Evolutionary conservation across 441 rosid species (phyloP), one percentile per base, ranked within the genome.

Genomic region (Codiaeum variegatum): DNA sequence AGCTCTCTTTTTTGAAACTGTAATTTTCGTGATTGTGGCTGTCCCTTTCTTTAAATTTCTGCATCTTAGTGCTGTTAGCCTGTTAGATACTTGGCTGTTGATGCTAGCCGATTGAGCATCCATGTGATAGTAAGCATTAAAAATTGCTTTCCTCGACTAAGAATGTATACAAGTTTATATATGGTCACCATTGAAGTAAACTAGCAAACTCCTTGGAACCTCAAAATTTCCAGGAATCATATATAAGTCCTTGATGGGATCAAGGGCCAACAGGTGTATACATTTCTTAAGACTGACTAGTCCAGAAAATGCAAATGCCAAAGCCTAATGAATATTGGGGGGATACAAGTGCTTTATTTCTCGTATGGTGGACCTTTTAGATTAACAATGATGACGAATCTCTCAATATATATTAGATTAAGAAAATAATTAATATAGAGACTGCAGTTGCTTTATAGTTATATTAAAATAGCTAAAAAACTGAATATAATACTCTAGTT

Each of bases 301-400:
- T 38, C 62, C 38, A 61, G 68, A 51, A 61, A 75, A 26, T 75
- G 62, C 83, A 79, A 74, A 69, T 79, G 81, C 78, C 56, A 44
- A 69, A 42, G 67, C 58, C 40, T 3, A 51, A 28, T 54, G 62
- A 29, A 62, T 74, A 23, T 61, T 75, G 63, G 58, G 24, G 24
- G 15, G 29, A 42, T 36, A 15, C 79, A 76, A 51, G 66, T 74
- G 85, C 29, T 71, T 42, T 65, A 62, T 75, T 55, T 67, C 29
- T 38, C 13, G 12, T 34, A 40, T 5, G 66, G 71, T 66, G 28
- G 16, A 7, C 66, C 49, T 62, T 55, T 62, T 52, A 10, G 38
- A 66, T 23, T 70, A 63, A 12, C 56, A 8, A 55, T 32, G 13
- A 62, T 62, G 49, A 62, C 55, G 49, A 2, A 51, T 38, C 28